Percentiles rank a stretch among this genome's conserved stretches.
Evolutionary conservation across 768 basidiomycete genomes (phyloP).

Genomic region (Panus rudis): DNA sequence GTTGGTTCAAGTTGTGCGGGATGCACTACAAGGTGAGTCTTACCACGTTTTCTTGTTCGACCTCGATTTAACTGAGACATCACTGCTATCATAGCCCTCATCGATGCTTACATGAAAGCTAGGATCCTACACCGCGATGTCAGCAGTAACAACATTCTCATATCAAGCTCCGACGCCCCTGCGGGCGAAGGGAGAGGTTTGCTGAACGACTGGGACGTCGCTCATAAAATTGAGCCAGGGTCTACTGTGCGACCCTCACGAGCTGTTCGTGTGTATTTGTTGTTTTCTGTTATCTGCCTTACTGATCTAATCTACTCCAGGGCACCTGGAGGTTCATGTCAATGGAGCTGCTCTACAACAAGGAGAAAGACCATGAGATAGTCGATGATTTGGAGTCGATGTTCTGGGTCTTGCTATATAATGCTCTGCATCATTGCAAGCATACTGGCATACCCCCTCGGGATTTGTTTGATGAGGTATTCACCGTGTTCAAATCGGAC

Average conservation of each 20-base stretch:
- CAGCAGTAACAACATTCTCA: constrained; percentile 5
- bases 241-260: no score
- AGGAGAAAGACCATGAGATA: constrained; percentile 6
- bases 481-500: no score
- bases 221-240: no score
- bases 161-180: constrained; percentile 1
- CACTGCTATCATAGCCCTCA: no score
- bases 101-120: constrained; percentile 1
- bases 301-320: background rate
- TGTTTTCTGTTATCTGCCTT: background rate
- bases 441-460: background rate
- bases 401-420: constrained; percentile 5
- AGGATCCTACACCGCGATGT: constrained; percentile 8
- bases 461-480: no score
- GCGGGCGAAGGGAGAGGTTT: background rate
- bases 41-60: no score
- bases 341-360: constrained; percentile 1
- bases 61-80: no score
- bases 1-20: constrained; percentile 2
- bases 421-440: background rate
- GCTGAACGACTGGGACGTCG: constrained; percentile 10
- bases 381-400: constrained; percentile 10
- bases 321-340: constrained; percentile 10
- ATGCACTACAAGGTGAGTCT: constrained; percentile 2
- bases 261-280: no score